Conservation (phyloP, 805 yeast species). For the Cephaloascus fragrans region DNA sequence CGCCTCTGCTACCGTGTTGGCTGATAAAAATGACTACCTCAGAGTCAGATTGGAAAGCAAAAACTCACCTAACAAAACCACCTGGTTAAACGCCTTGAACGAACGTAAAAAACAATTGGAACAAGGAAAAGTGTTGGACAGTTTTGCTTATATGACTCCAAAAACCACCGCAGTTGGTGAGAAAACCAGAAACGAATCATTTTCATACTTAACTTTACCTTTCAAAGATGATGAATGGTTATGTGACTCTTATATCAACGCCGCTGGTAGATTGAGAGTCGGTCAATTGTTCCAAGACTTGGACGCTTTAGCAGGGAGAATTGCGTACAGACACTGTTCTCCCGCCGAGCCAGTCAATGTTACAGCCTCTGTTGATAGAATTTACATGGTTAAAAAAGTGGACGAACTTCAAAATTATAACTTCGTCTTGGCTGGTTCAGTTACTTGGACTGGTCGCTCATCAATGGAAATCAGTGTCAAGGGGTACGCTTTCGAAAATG, state of each 20-base stretch:
- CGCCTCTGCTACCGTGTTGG: slow-evolving; percentile 60
- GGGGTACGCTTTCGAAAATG: slow-evolving; percentile 67
- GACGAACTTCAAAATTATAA: slow-evolving; percentile 70
- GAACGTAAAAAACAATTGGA: slow-evolving; percentile 62
- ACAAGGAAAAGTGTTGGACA: slow-evolving; percentile 66
- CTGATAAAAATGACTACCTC: slow-evolving; percentile 49
- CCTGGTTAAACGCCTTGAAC: slow-evolving; percentile 81
- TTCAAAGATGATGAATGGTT: slow-evolving; percentile 77
- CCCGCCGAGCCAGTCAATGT: slow-evolving; percentile 96
- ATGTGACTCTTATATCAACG: slow-evolving; percentile 81
- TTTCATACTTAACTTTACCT: slow-evolving; percentile 60
- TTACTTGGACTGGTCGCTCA: slow-evolving; percentile 89
- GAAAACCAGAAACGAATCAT: slow-evolving; percentile 70
- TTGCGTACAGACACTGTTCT: slow-evolving; percentile 86
- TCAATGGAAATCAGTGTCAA: slow-evolving; percentile 92
- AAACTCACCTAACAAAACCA: slow-evolving; percentile 31
- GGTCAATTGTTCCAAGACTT: slow-evolving; percentile 93
- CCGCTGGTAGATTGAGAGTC: slow-evolving; percentile 83
- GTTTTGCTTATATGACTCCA: slow-evolving; percentile 63
- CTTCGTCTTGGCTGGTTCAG: slow-evolving; percentile 81
- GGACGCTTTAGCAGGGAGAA: slow-evolving; percentile 90
- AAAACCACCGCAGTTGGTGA: slow-evolving; percentile 63
- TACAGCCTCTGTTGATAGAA: slow-evolving; percentile 90
- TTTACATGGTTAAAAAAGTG: slow-evolving; percentile 75
- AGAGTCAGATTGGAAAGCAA: slow-evolving; percentile 19